Base-by-base conservation (phyloP, 176 grass and related monocot genomes). In the Neostapfia colusana region DNA sequence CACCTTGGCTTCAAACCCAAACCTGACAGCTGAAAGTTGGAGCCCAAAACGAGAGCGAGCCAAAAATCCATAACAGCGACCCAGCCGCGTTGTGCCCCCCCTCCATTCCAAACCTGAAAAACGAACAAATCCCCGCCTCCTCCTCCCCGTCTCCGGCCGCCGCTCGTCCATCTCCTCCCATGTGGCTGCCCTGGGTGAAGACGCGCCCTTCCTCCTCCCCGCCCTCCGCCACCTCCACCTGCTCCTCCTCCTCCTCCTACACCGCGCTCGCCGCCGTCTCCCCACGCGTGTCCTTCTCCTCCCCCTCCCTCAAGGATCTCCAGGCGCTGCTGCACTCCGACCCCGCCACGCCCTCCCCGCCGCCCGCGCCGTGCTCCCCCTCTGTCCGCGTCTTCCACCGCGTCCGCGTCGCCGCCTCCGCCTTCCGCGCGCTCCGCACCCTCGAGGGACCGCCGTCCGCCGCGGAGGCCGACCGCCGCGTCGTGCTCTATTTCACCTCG, bases 401-500 rank as follows among this genome's bases (percentile, higher is more conserved):
- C 37, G 82, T 84, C 90, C 80, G 76, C 54, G 48, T 83, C 0
- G 90, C 90, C 46, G 73, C 83, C 28, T 84, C 86, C 1, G 86
- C 87, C 6, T 59, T 93, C 64, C 84, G 87, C 73, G 77, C 84
- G 12, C 67, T 89, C 70, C 72, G 76, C 55, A 67, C 84, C 77
- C 81, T 84, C 36, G 82, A 89, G 57, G 37, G 84, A 0, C 56
- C 81, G 1, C 31, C 76, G 17, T 10, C 72, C 11, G 1, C 78
- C 57, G 58, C 75, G 23, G 85, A 84, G 31, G 49, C 70, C 53
- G 80, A 86, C 83, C 71, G 86, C 54, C 90, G 86, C 62, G 83
- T 92, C 36, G 90, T 92, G 17, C 83, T 92, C 80, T 92, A 92
- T 80, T 89, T 84, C 80, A 92, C 90, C 80, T 92, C 90, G 39